Evolutionary conservation across 805 yeast genomes (phyloP), one percentile per base, ranked within the genome.

Genomic region (Lipomyces yamadae): DNA sequence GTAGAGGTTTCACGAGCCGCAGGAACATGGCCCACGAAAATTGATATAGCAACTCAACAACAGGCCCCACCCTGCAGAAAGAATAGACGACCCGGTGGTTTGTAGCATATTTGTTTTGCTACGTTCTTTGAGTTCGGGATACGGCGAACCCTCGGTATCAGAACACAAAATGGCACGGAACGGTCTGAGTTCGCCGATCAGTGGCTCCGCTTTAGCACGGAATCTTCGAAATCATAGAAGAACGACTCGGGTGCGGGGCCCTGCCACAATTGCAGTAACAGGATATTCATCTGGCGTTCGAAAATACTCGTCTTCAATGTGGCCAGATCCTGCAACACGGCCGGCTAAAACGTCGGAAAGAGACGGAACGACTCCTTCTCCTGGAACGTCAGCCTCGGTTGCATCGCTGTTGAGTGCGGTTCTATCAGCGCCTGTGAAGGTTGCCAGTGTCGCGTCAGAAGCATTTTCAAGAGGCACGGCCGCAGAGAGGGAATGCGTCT

Each of bases 361-460:
- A 24, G n/a, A 29, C 11, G 58, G 29, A 10, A 13, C 58, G 45
- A 33, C 15, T 33, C 58, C 24, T 6, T 32, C 33, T 4, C 24
- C 5, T 13, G 24, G 48, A 24, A 30, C 48, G 4, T 50, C 62
- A 55, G 37, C 45, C 6, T 58, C 62, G 1, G 56, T 63, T 4
- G 62, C 60, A 24, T 59, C 61, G 50, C 55, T 63, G 52, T 50
- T 63, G 18, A 56, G 62, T 10, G 42, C 66, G 50, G 52, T 63
- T 10, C 58, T 63, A 45, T 56, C 66, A 5, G 42, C 58, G 4
- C 29, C 61, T 4, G 60, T 56, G 2, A 10, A 11, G 48, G 29
- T 45, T 30, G 18, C 39, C 5, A 34, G 39, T 10, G 54, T 35
- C 48, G 66, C 33, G n/a, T 42, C 48, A 42, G 48, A 42, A 42